Base-by-base conservation (phyloP, 23 red algal genomes). In the Gracilaria vermiculophylla region DNA sequence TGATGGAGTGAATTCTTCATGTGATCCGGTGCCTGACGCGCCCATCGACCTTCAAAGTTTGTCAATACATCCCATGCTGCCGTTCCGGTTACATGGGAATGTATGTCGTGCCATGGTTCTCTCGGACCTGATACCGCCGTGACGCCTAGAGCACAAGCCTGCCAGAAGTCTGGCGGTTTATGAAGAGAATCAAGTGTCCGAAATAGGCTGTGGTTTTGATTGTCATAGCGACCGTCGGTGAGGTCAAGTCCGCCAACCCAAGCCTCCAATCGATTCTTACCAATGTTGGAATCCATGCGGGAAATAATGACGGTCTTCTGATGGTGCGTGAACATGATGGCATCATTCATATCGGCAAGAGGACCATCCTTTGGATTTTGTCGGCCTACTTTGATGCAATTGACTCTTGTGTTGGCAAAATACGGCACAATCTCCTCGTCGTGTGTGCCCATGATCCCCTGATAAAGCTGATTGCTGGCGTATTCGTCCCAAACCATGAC, bases 401-500 rank as follows among this genome's bases (percentile, higher is more conserved):
- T 64, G 53, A 93, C 90, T 40, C 82, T 78, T 17, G 79, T 35
- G 23, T 83, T 76, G 3, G 53, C 51, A 69, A 93, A 93, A 72
- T 83, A 83, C 55, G 66, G 31, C 0, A 86, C 80, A 37, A 93
- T 32, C 58, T 88, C 93, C 50, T 95, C 93, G 52, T 95, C 93
- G 55, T 95, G 86, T 9, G 93, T 95, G 15, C 83, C 83, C 93
- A 95, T 95, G 17, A 94, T 25, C 32, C 91, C 91, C 23, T 47
- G 5, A 5, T 65, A 88, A 58, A 88, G 73, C 54, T 78, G 50
- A 93, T 70, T 74, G 67, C 80, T 86, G 21, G 81, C 82, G 20
- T 85, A 62, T 41, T 95, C 93, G 43, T 95, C 93, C 93, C 93
- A 95, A 12, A 90, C 80, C 86, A 95, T 90, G 12, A 95, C 78